These are phyloP conservation scores for Leishmania braziliensis DNA, from an alignment of 208 protist species.

Conservation along the genomic window DNA sequence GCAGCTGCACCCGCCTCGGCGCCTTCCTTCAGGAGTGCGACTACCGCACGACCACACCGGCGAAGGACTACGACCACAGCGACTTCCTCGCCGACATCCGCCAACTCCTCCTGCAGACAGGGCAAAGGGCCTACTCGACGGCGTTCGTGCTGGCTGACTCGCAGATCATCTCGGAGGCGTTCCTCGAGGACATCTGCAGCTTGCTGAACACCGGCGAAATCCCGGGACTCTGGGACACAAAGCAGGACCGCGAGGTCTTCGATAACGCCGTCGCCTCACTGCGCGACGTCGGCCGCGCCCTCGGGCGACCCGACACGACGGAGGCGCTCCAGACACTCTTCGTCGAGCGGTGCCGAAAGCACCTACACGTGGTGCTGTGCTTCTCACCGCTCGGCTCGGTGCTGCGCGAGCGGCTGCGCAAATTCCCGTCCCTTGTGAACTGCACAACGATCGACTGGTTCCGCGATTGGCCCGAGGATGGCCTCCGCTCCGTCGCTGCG, in stretches of 20 bases:
- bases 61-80: conserved; percentile 93
- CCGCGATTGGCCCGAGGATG: conserved; percentile 96
- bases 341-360: conserved; percentile 92
- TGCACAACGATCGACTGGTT: conserved; percentile 99
- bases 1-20: conserved; percentile 94
- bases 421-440: conserved; percentile 98
- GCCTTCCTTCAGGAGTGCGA: conserved; percentile 94
- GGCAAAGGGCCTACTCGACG: conserved; percentile 91
- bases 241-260: conserved; percentile 91
- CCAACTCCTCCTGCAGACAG: conserved; percentile 89
- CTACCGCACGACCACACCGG: conserved; percentile 92
- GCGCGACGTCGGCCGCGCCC: conserved; percentile 77
- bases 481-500: conserved; percentile 90
- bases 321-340: conserved; percentile 90
- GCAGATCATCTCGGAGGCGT: conserved; percentile 95
- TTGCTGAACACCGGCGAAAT: conserved; percentile 97
- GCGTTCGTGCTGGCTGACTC: conserved; percentile 97
- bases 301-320: conserved; percentile 83
- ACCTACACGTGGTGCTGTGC: conserved; percentile 96
- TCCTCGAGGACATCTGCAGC: conserved; percentile 98
- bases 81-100: conserved; percentile 97
- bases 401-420: conserved; percentile 94
- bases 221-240: conserved; percentile 93
- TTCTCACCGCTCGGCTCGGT: conserved; percentile 97
- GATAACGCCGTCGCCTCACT: conserved; percentile 89